Evolutionary conservation across 1,284 basidiomycete species (phyloP).

Genomic region (Uromyces viciae-fabae): DNA sequence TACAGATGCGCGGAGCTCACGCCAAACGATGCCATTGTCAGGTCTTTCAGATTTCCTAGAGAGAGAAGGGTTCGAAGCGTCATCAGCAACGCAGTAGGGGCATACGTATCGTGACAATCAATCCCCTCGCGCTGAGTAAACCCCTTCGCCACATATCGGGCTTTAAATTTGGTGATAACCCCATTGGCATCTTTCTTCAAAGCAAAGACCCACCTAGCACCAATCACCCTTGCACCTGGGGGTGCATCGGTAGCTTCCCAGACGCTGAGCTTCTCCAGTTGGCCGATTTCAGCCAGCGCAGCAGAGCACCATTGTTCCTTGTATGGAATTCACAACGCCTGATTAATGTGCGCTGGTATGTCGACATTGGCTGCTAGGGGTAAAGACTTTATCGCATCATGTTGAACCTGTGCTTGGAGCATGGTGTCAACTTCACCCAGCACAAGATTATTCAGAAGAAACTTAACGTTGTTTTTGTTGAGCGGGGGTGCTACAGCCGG

Average conservation of each 20-base stretch:
- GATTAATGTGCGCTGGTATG: neutral
- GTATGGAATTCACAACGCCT: neutral
- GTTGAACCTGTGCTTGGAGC: neutral
- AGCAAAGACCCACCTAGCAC: constrained; percentile 4
- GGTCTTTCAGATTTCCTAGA: too few relatives aligned
- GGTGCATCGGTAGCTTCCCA: neutral
- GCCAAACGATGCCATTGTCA: too few relatives aligned
- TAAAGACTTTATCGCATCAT: neutral
- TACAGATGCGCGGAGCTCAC: too few relatives aligned
- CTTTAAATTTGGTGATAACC: constrained; percentile 1
- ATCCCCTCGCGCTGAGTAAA: neutral
- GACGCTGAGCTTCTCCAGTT: neutral
- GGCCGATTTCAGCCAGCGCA: neutral
- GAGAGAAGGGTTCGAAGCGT: neutral
- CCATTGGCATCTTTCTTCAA: neutral
- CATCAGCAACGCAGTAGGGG: neutral
- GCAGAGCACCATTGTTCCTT: neutral
- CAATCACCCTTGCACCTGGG: neutral
- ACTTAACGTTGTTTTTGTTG: neutral
- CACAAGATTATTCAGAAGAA: neutral
- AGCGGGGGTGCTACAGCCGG: neutral
- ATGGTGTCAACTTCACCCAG: neutral
- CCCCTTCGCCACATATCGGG: neutral
- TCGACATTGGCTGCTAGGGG: neutral
- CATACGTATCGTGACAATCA: neutral